phyloP scores from a whole-genome alignment of 2,329 filamentous ascomycete species.

The Exophiala aquamarina region DNA sequence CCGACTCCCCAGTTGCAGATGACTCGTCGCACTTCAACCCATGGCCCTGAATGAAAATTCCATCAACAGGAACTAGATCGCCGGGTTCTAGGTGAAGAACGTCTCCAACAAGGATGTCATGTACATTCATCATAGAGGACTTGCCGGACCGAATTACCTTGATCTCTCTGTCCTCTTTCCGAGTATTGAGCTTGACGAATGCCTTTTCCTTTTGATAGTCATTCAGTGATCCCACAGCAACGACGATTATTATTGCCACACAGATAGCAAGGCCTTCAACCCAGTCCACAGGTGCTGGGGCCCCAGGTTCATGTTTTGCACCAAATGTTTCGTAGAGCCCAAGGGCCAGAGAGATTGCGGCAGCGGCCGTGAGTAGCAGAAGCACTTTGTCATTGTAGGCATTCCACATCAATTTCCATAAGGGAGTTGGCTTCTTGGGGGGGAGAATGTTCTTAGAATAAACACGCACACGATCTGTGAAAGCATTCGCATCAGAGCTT shows the following conservation, averaged over 20 bases:
- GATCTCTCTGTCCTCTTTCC: slow-evolving; percentile 73
- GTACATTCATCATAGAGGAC: slow-evolving; percentile 66
- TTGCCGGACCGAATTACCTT: slow-evolving; percentile 75
- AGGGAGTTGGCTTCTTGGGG: slow-evolving; percentile 64
- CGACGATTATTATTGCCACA: slow-evolving; percentile 72
- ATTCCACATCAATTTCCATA: slow-evolving; percentile 68
- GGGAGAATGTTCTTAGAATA: slow-evolving; percentile 68
- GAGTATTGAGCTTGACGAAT: slow-evolving; percentile 76
- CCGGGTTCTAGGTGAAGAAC: slow-evolving; percentile 72
- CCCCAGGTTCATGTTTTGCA: slow-evolving; percentile 40
- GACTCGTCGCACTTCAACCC: slow-evolving; percentile 72
- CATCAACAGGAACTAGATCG: slow-evolving; percentile 70
- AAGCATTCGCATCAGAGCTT: slow-evolving; percentile 32
- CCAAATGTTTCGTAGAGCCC: slow-evolving; percentile 56
- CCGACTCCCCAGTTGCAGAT: slow-evolving; percentile 73
- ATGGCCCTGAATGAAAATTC: slow-evolving; percentile 67
- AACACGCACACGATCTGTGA: slow-evolving; percentile 67
- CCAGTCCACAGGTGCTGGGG: slow-evolving; percentile 61
- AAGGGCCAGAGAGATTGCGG: slow-evolving; percentile 68
- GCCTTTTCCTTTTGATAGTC: slow-evolving; percentile 82
- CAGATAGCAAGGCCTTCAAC: slow-evolving; percentile 80
- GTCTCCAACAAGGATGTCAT: slow-evolving; percentile 72
- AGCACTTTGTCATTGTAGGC: slow-evolving; percentile 77
- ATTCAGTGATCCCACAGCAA: slow-evolving; percentile 73
- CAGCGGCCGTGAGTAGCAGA: slow-evolving; percentile 66